Conservation (phyloP, 176 grass and related monocot species). For the Oropetium thomaeum region DNA sequence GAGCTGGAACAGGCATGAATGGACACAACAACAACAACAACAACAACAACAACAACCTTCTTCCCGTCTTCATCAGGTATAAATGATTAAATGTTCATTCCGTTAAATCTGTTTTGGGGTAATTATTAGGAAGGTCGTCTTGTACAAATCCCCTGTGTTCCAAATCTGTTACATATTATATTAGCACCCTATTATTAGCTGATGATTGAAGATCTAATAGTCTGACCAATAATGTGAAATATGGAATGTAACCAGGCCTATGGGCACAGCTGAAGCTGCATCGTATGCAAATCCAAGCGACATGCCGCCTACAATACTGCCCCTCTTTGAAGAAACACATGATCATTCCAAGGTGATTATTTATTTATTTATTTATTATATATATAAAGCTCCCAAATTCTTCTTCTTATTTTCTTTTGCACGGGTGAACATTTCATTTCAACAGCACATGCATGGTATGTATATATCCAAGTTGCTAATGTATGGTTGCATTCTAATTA, state of each 20-base stretch:
- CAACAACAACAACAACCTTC: too few species aligned
- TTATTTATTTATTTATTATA: neutral
- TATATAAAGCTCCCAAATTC: neutral
- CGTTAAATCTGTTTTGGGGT: too few species aligned
- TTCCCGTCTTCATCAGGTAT: neutral
- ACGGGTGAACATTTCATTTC: neutral
- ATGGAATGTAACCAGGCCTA: neutral
- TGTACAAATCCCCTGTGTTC: too few species aligned
- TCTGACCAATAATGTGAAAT: neutral
- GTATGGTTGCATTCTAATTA: neutral
- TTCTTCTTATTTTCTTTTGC: neutral
- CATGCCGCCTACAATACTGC: neutral
- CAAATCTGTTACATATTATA: too few species aligned
- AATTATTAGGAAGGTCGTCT: neutral
- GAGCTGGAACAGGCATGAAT: neutral
- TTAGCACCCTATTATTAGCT: neutral
- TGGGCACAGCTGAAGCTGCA: neutral
- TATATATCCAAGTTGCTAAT: neutral
- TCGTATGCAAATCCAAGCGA: neutral
- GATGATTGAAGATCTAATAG: neutral
- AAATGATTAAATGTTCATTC: too few species aligned
- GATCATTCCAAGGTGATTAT: neutral
- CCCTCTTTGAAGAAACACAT: neutral
- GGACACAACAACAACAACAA: neutral
- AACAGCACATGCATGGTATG: neutral